phyloP scores from a whole-genome alignment of 176 grass and related monocot genomes.

The Panicum miliaceum region DNA sequence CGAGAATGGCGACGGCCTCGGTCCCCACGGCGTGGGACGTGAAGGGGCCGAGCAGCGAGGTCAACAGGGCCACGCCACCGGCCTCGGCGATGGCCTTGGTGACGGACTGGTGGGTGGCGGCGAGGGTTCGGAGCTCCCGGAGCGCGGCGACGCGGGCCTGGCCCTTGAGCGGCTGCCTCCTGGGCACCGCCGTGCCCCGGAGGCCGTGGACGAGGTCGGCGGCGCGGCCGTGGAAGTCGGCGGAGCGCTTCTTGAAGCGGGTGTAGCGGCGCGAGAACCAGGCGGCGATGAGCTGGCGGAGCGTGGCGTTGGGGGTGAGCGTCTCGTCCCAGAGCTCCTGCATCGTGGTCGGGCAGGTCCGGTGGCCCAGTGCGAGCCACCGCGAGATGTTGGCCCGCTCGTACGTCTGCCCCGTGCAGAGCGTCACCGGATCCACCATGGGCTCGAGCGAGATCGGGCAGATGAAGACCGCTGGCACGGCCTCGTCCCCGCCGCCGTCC shows the following conservation, averaged over 20 bases:
- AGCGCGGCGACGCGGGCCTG: slow-evolving; percentile 79
- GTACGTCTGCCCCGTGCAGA: slow-evolving; percentile 98
- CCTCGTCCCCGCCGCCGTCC: slow-evolving; percentile 61
- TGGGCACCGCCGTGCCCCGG: slow-evolving; percentile 58
- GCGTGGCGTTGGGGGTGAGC: slow-evolving; percentile 89
- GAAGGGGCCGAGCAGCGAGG: slow-evolving; percentile 84
- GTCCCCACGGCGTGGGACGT: slow-evolving; percentile 87
- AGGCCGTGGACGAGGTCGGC: slow-evolving; percentile 68
- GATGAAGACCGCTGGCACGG: slow-evolving; percentile 87
- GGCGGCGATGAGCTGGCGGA: slow-evolving; percentile 83
- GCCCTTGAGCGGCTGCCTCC: slow-evolving; percentile 67
- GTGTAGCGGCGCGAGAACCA: slow-evolving; percentile 93
- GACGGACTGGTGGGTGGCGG: slow-evolving; percentile 63
- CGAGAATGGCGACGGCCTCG: slow-evolving; percentile 83
- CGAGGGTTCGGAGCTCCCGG: slow-evolving; percentile 66
- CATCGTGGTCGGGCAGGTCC: slow-evolving; percentile 97
- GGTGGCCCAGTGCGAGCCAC: slow-evolving; percentile 87
- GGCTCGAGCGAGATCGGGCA: slow-evolving; percentile 98
- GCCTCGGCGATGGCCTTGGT: slow-evolving; percentile 69
- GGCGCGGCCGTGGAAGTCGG: slow-evolving; percentile 92
- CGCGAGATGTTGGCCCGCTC: slow-evolving; percentile 85
- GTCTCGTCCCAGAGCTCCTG: slow-evolving; percentile 95
- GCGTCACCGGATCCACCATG: slow-evolving; percentile 98
- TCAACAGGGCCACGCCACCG: slow-evolving; percentile 58
- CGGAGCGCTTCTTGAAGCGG: slow-evolving; percentile 87